Evolutionary conservation across 306 rosid genomes (phyloP), one percentile per base, ranked within the genome.

Genomic region (Hippophae tibetana): DNA sequence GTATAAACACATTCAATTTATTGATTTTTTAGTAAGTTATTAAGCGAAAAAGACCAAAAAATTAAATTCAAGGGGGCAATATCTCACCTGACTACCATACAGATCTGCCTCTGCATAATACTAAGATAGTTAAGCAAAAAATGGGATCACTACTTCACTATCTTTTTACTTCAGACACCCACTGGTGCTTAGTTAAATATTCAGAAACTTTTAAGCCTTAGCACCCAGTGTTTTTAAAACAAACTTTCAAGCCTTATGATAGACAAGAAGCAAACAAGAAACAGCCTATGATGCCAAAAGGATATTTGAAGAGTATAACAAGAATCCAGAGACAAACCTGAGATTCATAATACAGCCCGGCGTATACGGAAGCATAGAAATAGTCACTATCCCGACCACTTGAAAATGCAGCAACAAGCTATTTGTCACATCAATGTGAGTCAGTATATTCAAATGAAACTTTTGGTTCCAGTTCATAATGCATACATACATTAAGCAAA

Each of bases 391-490:
- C 89, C 61, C 66, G 74, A 70, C 95, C 73, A 63, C 69, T 72
- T 13, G 86, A 77, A 80, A 90, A 90, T 53, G 77, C 84, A 71
- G 83, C 96, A 60, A 76, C 92, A 78, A 90, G 77, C 96, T 90
- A 71, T 50, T 62, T 53, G 74, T 26, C 9, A 60, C 72, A 58
- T 79, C 27, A 60, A 75, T 68, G 51, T 9, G 56, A 62, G 67
- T 13, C 18, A 60, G 54, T 56, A 49, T 10, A 51, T 56, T 84
- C 70, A 76, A 76, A 72, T 54, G 56, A 63, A 56, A 55, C 10
- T 66, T 25, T n/a, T 53, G 5, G 60, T 45, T 14, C 38, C 38
- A 31, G 38, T 31, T 31, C 38, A 31, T 31, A 31, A 31, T 31
- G 5, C 4, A 31, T 31, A 31, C 4, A 31, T 31, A 31, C 4